Base-by-base conservation (phyloP, 805 yeast species). In the Wickerhamomyces mucosus region DNA sequence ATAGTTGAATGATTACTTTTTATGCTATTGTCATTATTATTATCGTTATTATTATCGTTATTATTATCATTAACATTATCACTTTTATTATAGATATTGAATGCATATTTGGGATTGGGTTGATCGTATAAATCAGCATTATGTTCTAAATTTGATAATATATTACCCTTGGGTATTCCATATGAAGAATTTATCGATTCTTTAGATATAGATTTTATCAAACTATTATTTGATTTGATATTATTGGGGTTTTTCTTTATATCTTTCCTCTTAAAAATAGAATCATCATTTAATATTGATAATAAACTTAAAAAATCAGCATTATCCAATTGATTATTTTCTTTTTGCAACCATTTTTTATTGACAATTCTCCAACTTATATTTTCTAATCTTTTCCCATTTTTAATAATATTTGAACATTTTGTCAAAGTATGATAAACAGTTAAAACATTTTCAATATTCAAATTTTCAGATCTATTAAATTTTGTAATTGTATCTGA, bases 391-490 rank as follows among this genome's bases (percentile, higher is more conserved):
- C 55, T 35, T 34, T 46, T 49, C 10, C 55, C 55, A 32, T 46
- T 43, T 31, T 48, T 45, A 21, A 51, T 45, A 35, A 45, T 48
- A 13, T 41, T 45, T 7, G 55, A 50, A 25, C 55, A 50, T 29
- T 46, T 50, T 1, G 52, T 50, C 12, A 50, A 35, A 2, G 66
- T 63, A 8, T 65, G 58, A 65, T 67, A 62, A 16, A 63, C 54
- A 3, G 61, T 54, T 18, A 63, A 41, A 4, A 63, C 59, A 30
- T 58, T 59, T 33, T 61, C 64, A 23, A 63, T 46, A 26, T 62
- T 62, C 10, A 59, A 41, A 4, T 51, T n/a, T n/a, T n/a, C 50
- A 15, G 46, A 36, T 1, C 52, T 45, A 28, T 47, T 53, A 23
- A 46, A 38, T 16, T 24, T 37, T 30, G 48, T 43, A 7, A 50